Base-by-base conservation (phyloP, 2,329 filamentous ascomycete species). In the Arthrinium phaeospermum region DNA sequence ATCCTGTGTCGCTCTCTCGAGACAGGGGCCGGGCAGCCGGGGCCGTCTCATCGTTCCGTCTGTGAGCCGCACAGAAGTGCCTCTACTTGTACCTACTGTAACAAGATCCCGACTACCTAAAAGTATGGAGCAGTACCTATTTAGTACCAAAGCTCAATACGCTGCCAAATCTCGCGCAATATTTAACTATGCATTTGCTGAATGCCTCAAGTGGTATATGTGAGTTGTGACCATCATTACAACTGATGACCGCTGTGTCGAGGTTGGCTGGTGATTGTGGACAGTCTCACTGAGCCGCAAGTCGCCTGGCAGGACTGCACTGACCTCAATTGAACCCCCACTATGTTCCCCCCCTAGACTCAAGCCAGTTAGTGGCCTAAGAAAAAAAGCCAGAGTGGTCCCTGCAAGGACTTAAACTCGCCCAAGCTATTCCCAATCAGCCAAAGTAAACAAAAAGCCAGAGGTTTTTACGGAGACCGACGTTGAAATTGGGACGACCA, bases 401-500 rank as follows among this genome's bases (percentile, higher is more conserved):
- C 57, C 57, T 64, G 57, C 57, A 64, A 12, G 57, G 30, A 64
- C 57, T 41, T n/a, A 14, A 64, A 64, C 34, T 64, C 5, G 8
- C 19, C 57, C 30, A 41, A n/a, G 30, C 67, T 47, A 68, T 68
- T 3, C 67, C 67, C 24, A 46, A 68, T 68, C 37, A 13, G 67
- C 19, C 67, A n/a, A 68, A 68, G 67, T 68, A 68, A 68, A 68
- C 67, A 68, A 68, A 45, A 45, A 47, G 41, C 41, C 41, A 68
- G 37, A 41, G 45, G 41, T 68, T 68, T 68, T 46, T 46, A 64
- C 34, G 57, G 57, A 41, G 57, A 19, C 57, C 57, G 57, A 64
- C 41, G 13, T 64, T 64, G 57, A n/a, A 64, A 64, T 64, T 64
- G 57, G 57, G 57, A 64, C 34, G 19, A 13, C 57, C 57, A 24